phyloP scores from a whole-genome alignment of 805 yeast genomes.

The Candida rishiriensis region DNA sequence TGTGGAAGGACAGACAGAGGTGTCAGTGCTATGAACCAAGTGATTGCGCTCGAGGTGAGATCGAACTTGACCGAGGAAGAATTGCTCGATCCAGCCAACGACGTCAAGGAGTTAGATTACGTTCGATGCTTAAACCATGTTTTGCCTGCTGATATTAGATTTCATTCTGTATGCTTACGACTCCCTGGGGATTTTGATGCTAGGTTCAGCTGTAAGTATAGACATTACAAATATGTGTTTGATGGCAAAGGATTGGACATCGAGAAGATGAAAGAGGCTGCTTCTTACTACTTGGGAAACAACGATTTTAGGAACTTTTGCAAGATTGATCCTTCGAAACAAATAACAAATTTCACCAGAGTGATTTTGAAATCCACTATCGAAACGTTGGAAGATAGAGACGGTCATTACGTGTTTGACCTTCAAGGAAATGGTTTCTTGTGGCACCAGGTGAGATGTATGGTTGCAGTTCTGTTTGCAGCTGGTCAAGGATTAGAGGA shows the following conservation, averaged over 20 bases:
- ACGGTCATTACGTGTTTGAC: slow-evolving; percentile 62
- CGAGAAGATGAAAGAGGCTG: slow-evolving; percentile 65
- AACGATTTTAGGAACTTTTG: slow-evolving; percentile 95
- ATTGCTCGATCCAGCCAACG: slow-evolving; percentile 52
- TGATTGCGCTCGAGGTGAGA: slow-evolving; percentile 72
- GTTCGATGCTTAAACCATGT: slow-evolving; percentile 67
- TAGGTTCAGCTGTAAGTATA: slow-evolving; percentile 77
- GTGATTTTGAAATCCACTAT: slow-evolving; percentile 41
- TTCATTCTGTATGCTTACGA: slow-evolving; percentile 77
- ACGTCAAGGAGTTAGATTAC: slow-evolving; percentile 70
- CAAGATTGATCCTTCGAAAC: slow-evolving; percentile 91
- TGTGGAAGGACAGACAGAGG: slow-evolving; percentile 96
- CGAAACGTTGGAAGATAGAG: slow-evolving; percentile 10
- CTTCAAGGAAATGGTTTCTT: slow-evolving; percentile 84
- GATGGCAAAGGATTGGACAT: slow-evolving; percentile 53
- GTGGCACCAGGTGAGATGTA: slow-evolving; percentile 98
- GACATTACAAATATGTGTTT: slow-evolving; percentile 87
- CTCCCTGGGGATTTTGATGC: slow-evolving; percentile 88
- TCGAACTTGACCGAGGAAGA: slow-evolving; percentile 62
- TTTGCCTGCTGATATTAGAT: slow-evolving; percentile 74
- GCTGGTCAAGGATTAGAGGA: slow-evolving; percentile 76
- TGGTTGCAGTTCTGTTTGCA: slow-evolving; percentile 77
- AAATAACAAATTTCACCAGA: slow-evolving; percentile 74
- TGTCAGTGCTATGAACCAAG: slow-evolving; percentile 97
- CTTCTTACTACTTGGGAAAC: slow-evolving; percentile 56